phyloP scores from a whole-genome alignment of 176 grass and related monocot species.

The Avena atlantica region DNA sequence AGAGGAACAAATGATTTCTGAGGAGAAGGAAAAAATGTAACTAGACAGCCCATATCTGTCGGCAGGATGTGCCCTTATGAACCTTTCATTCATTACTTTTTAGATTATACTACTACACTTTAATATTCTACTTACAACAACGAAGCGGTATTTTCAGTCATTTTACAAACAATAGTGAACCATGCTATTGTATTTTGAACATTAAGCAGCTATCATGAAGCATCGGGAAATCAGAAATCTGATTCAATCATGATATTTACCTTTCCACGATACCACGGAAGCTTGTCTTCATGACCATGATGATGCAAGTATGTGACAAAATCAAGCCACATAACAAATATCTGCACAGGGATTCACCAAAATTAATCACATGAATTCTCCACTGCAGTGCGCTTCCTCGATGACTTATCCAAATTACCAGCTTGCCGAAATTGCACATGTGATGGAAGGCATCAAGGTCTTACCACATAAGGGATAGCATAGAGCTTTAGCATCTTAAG shows the following conservation, averaged over 20 bases:
- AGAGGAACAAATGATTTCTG: background rate
- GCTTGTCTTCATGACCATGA: conserved; percentile 89
- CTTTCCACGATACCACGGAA: conserved; percentile 98
- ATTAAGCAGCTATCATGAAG: conserved; percentile 28
- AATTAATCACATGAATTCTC: conserved; percentile 36
- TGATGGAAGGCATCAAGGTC: conserved; percentile 6
- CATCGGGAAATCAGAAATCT: conserved; percentile 1
- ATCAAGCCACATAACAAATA: conserved; percentile 95
- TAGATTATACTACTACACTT: background rate
- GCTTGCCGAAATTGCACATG: background rate
- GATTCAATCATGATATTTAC: conserved; percentile 45
- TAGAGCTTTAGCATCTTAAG: conserved; percentile 87
- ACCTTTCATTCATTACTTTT: conserved; percentile 1
- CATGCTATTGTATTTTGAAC: background rate
- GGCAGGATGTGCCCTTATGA: background rate
- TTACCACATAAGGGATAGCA: conserved; percentile 73
- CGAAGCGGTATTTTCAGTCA: background rate
- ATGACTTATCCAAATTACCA: conserved; percentile 32
- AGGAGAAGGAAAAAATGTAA: conserved; percentile 11
- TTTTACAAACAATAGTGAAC: conserved; percentile 22
- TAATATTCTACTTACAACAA: conserved; percentile 6
- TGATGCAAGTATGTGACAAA: conserved; percentile 97
- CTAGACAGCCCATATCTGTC: background rate
- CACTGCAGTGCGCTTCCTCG: background rate
- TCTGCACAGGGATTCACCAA: conserved; percentile 57